Base-by-base conservation (phyloP, 148 eudicot genomes). In the Amaranthus hypochondriacus region DNA sequence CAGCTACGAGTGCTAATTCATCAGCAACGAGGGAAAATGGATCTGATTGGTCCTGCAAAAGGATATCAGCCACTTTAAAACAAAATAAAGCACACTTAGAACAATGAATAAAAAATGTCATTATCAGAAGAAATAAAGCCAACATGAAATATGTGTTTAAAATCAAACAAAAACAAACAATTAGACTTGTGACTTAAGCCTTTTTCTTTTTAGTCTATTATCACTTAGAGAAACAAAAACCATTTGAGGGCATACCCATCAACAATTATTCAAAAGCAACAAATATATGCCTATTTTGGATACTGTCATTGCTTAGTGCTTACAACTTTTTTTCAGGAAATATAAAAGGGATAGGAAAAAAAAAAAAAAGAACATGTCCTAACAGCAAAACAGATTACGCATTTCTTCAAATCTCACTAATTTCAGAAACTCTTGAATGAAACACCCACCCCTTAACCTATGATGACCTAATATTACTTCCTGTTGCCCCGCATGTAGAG, bases 1-100 rank as follows among this genome's bases (percentile, higher is more conserved):
- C 73, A 6, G 87, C 91, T 62, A 92, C 73, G 75, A 87, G 53
- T 42, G 90, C 82, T 77, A 92, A 71, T 74, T 92, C 98, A 86
- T 90, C 88, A 46, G 95, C 96, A 75, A 92, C 98, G 43, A 92
- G 89, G 18, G 93, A 86, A 87, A 90, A 92, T 7, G 98, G 98
- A 70, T 92, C 98, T 59, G 80, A 73, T 75, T 81, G 89, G 50
- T 92, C 98, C 98, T 92, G 86, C 76, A 71, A 49, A 66, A 59
- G 65, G 57, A 48, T 69, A 56, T 46, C 9, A 59, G 18, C 49
- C 77, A 70, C 55, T 73, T 77, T 71, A 48, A 55, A 21, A 51
- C 28, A 67, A 49, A 69, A 71, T 50, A 39, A 13, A 13, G 72
- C 21, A 21, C 9, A 69, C 21, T 6, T 10, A 4, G 11, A 68